Conservation (phyloP, 768 basidiomycete genomes). For the Nevesoporus exiguus region DNA sequence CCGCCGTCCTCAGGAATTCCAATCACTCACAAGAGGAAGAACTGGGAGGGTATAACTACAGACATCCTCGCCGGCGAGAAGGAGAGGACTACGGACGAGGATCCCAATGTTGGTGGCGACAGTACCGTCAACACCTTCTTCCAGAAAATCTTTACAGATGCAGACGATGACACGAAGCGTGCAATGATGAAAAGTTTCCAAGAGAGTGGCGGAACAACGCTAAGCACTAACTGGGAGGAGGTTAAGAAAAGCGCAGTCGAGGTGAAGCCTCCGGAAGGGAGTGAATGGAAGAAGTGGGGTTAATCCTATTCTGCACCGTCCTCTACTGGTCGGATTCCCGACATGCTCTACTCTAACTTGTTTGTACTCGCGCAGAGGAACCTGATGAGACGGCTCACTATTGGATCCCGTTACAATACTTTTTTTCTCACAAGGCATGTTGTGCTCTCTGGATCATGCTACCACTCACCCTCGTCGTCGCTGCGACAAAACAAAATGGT, state of each 20-base stretch:
- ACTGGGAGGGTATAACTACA: slow-evolving; percentile 86
- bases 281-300: slow-evolving; percentile 82
- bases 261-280: slow-evolving; percentile 80
- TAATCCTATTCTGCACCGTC: too few relatives aligned
- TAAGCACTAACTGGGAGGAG: slow-evolving; percentile 95
- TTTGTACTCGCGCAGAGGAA: too few relatives aligned
- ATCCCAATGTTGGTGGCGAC: slow-evolving; percentile 90
- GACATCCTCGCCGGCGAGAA: slow-evolving; percentile 66
- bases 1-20: slow-evolving; percentile 32
- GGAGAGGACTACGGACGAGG: slow-evolving; percentile 65
- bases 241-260: slow-evolving; percentile 68
- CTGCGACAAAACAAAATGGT: slow-evolving; percentile 82
- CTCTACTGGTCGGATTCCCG: too few relatives aligned
- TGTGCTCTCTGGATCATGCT: slow-evolving; percentile 43
- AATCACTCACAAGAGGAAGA: slow-evolving; percentile 54
- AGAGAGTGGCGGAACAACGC: slow-evolving; percentile 92
- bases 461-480: slow-evolving; percentile 87
- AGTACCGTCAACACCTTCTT: slow-evolving; percentile 83
- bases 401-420: too few relatives aligned
- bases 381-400: too few relatives aligned
- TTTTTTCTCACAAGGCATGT: too few relatives aligned
- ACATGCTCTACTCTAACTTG: too few relatives aligned
- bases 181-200: slow-evolving; percentile 99
- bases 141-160: slow-evolving; percentile 86
- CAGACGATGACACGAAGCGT: slow-evolving; percentile 85